Percentiles rank a stretch among this genome's conserved stretches.
Evolutionary conservation across 108 stramenopile species (phyloP).

Genomic region (Skeletonema grethae): DNA sequence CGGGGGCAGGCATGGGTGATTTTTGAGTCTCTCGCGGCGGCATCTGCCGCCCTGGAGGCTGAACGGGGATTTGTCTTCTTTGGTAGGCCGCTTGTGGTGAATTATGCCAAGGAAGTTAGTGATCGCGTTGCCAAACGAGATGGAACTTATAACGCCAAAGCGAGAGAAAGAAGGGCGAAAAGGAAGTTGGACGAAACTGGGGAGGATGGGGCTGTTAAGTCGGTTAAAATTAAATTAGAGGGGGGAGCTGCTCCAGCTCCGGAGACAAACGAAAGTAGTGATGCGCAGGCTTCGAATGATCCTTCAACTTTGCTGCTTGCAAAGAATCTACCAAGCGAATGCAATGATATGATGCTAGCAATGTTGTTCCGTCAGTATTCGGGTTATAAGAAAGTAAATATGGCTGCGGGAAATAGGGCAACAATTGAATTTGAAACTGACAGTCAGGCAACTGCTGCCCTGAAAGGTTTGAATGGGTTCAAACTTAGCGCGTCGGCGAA

Average conservation of each 20-base stretch:
- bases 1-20: slow-evolving; percentile 95
- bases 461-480: slow-evolving; percentile 90
- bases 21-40: slow-evolving; percentile 86
- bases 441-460: slow-evolving; percentile 84
- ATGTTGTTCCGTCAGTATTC: slow-evolving; percentile 93
- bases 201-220: slow-evolving; percentile 15
- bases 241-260: slow-evolving; percentile 18
- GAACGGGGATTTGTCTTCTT: slow-evolving; percentile 93
- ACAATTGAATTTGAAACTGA: slow-evolving; percentile 92
- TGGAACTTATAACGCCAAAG: slow-evolving; percentile 83
- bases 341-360: slow-evolving; percentile 91
- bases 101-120: slow-evolving; percentile 88
- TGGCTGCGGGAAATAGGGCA: slow-evolving; percentile 75
- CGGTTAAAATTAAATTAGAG: slow-evolving; percentile 12
- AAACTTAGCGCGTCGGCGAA: slow-evolving; percentile 82
- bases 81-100: slow-evolving; percentile 82
- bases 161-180: slow-evolving; percentile 47
- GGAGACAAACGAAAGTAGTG: slow-evolving; percentile 4
- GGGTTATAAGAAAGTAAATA: slow-evolving; percentile 88
- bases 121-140: slow-evolving; percentile 88
- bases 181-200: slow-evolving; percentile 19
- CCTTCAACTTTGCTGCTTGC: slow-evolving; percentile 82
- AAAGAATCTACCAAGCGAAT: slow-evolving; percentile 69
- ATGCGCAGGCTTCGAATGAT: slow-evolving; percentile 27
- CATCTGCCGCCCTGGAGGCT: slow-evolving; percentile 86